phyloP scores from a whole-genome alignment of 2,329 filamentous ascomycete species.

The Acarospora socialis region DNA sequence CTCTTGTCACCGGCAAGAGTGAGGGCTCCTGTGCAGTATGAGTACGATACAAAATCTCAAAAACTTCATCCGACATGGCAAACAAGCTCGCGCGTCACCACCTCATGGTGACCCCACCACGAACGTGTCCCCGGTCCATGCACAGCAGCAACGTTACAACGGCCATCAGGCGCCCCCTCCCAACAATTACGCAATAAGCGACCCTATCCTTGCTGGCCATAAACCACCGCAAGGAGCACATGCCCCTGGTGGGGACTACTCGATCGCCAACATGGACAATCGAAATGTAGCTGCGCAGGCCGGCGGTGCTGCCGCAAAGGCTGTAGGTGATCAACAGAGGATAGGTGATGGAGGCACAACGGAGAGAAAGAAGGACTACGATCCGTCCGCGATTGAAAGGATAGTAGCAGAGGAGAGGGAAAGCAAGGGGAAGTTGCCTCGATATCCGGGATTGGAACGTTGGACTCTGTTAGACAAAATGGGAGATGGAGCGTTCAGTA shows the following conservation, averaged over 20 bases:
- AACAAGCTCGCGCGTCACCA: constrained; percentile 64
- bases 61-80: constrained; percentile 96
- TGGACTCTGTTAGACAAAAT: constrained; percentile 91
- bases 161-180: constrained; percentile 33
- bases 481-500: constrained; percentile 98
- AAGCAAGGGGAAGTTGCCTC: constrained; percentile 70
- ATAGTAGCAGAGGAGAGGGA: constrained; percentile 87
- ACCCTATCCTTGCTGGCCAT: constrained; percentile 47
- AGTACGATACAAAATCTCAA: constrained; percentile 85
- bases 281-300: constrained; percentile 55
- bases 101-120: constrained; percentile 47
- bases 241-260: constrained; percentile 45
- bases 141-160: constrained; percentile 43
- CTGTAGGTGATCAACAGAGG: constrained; percentile 48
- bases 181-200: constrained; percentile 41
- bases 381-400: constrained; percentile 57
- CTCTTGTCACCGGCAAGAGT: constrained; percentile 9
- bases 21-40: constrained; percentile 36
- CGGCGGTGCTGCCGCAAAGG: constrained; percentile 48
- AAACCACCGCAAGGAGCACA: constrained; percentile 34
- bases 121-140: constrained; percentile 49
- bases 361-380: constrained; percentile 34
- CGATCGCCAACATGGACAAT: constrained; percentile 44
- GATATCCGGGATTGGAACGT: constrained; percentile 69
- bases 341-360: constrained; percentile 34